Evolutionary conservation across 1,139 yeast species (phyloP), one percentile per base, ranked within the genome.

Genomic region (Pichia sp.): DNA sequence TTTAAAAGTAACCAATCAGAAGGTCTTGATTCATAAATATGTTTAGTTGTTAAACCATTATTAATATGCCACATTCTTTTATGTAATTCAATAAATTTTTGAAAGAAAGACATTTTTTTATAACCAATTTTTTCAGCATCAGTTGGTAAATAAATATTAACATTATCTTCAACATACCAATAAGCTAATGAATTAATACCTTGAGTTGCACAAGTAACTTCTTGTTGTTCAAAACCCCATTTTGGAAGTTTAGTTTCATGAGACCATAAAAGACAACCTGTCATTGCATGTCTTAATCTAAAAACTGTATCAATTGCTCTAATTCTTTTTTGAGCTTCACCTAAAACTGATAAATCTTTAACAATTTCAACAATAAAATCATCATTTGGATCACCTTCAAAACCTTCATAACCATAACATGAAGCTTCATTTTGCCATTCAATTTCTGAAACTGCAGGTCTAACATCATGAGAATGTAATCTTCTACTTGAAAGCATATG

Each of bases 391-490:
- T 94, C 98, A 61, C 98, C 98, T 23, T 64, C 80, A 59, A 92
- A 94, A 6, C 95, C 97, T 41, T 83, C 87, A 61, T 67, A 86
- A 22, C 99, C 99, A 62, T 94, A 94, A 63, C 87, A 80, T 20
- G 95, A 80, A 27, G 80, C 95, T 69, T 94, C 99, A 66, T 87
- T 87, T 68, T 89, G 95, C 95, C 97, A 94, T 61, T 92, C 98
- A 56, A 82, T 82, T 62, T 83, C 90, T 51, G 90, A 74, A 27
- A 90, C 95, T 22, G 97, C 95, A 26, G 97, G 90, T 62, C 94
- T 83, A 62, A 87, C 86, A 64, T 92, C 97, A 63, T 94, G 98
- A 27, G 97, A 86, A 66, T 94, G 98, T 60, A 94, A 76, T 69
- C 98, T 80, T 62, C 92, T 80, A 43, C 74, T 72, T 26, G 96